Evolutionary conservation across 768 basidiomycete genomes (phyloP), one percentile per base, ranked within the genome.

Genomic region (Rhizopogon vulgaris): DNA sequence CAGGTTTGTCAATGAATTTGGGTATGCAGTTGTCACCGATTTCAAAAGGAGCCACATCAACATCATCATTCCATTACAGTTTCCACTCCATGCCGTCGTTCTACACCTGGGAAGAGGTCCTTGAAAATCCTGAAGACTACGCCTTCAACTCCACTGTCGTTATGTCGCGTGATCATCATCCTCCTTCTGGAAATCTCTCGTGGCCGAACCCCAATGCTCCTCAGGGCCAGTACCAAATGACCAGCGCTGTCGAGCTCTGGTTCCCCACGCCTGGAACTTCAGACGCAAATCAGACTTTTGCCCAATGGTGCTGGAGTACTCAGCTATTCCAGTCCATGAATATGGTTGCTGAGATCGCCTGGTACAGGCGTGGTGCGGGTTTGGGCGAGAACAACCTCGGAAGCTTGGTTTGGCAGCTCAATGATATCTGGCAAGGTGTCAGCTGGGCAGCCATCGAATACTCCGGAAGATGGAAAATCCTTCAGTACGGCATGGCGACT

Each of bases 81-180:
- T 82, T 80, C 65, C 81, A 82, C 60, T 82, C 80, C 0, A 79
- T 80, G 76, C 81, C 80, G 4, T 82, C 80, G 1, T 78, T 82
- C 64, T 82, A 79, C 54, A 75, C 68, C 48, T 83, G 80, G 80
- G 71, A 80, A 57, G 78, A 82, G 58, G 81, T 78, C 1, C 72
- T 82, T 4, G 56, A 63, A 18, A 72, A 73, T 3, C 71, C 75
- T 0, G 74, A 72, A 8, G 80, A 81, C 58, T 82, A 79, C 63
- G 68, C 68, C 24, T 82, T 82, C 67, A 81, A 82, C 62, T 79
- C 79, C 0, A 77, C 77, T 0, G 78, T 77, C 7, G 79, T 82
- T 5, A 68, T 72, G 56, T 78, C 80, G 8, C 72, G 80, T 34
- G 78, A 81, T 48, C 79, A 81, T 52, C 80, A 82, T 55, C 75